Conservation (phyloP, 768 basidiomycete genomes). For the Collybiopsis luxurians region DNA sequence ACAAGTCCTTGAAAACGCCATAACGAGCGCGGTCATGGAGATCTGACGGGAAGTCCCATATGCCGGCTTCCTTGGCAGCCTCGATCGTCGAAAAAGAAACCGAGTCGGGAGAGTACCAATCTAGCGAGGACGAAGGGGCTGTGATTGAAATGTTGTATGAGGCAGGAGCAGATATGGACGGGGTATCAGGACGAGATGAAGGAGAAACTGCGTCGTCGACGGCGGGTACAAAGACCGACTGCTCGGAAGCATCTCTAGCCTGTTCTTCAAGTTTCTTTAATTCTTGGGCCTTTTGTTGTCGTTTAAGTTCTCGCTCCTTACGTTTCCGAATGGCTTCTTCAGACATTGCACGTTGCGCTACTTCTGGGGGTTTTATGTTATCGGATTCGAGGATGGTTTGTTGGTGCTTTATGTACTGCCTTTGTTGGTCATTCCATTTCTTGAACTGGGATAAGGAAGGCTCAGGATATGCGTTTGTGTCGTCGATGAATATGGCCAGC, state of each 20-base stretch:
- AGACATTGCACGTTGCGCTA: slow-evolving; percentile 41
- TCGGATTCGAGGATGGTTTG: slow-evolving; percentile 47
- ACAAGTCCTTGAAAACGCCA: slow-evolving; percentile 74
- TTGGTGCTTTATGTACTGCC: slow-evolving; percentile 46
- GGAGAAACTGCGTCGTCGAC: background rate
- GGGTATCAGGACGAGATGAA: background rate
- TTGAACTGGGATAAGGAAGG: slow-evolving; percentile 47
- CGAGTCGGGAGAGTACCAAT: slow-evolving; percentile 61
- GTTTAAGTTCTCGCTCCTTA: slow-evolving; percentile 58
- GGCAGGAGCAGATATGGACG: slow-evolving; percentile 12
- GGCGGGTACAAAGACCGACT: background rate
- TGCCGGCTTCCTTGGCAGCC: slow-evolving; percentile 58
- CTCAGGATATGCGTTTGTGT: slow-evolving; percentile 52
- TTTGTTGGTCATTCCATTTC: slow-evolving; percentile 51
- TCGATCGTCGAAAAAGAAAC: slow-evolving; percentile 53
- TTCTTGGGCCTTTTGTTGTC: slow-evolving; percentile 11
- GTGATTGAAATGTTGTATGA: slow-evolving; percentile 64
- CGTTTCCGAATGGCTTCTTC: slow-evolving; percentile 71
- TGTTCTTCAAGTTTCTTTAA: slow-evolving; percentile 16
- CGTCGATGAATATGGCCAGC: slow-evolving; percentile 74
- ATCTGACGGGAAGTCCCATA: slow-evolving; percentile 76
- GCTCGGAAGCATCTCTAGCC: background rate
- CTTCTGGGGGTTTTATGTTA: slow-evolving; percentile 40
- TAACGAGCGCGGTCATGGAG: slow-evolving; percentile 71
- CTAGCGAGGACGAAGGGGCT: slow-evolving; percentile 54